Conservation (phyloP, 208 protist species). For the Herpetomonas muscarum region DNA sequence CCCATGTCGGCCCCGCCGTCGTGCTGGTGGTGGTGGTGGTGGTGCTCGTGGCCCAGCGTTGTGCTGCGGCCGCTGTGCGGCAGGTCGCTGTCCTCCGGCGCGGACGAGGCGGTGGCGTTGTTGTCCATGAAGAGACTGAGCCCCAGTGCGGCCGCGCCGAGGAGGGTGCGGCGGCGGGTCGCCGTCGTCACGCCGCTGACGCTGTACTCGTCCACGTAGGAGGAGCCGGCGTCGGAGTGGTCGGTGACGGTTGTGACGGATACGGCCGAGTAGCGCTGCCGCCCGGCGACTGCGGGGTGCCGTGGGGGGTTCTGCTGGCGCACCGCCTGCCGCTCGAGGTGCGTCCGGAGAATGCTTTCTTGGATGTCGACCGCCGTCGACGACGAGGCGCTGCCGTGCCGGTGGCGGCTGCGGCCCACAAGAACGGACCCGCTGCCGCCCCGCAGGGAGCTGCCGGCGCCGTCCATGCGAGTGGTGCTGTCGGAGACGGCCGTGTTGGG, state of each 20-base stretch:
- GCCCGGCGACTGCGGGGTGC: slow-evolving; percentile 1
- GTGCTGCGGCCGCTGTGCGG: background rate
- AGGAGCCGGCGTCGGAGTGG: background rate
- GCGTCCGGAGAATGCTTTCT: background rate
- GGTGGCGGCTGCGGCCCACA: slow-evolving; percentile 5
- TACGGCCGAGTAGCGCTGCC: background rate
- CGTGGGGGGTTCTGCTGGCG: background rate
- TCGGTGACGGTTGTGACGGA: slow-evolving; percentile 4
- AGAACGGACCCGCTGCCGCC: background rate
- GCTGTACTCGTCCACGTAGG: background rate
- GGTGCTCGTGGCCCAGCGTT: background rate
- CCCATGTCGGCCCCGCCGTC: background rate
- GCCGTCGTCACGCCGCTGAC: background rate
- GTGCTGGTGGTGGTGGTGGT: slow-evolving; percentile 13
- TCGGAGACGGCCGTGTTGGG: slow-evolving; percentile 7
- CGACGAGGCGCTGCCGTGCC: background rate
- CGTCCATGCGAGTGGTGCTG: background rate
- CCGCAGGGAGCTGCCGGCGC: background rate
- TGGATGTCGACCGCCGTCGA: background rate
- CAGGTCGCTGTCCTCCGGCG: background rate
- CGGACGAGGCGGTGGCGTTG: background rate
- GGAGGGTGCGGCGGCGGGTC: background rate
- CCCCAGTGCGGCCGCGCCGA: background rate
- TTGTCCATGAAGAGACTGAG: background rate
- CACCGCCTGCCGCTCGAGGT: background rate